Evolutionary conservation across 306 rosid genomes (phyloP).

Genomic region (Inga leiocalycina): DNA sequence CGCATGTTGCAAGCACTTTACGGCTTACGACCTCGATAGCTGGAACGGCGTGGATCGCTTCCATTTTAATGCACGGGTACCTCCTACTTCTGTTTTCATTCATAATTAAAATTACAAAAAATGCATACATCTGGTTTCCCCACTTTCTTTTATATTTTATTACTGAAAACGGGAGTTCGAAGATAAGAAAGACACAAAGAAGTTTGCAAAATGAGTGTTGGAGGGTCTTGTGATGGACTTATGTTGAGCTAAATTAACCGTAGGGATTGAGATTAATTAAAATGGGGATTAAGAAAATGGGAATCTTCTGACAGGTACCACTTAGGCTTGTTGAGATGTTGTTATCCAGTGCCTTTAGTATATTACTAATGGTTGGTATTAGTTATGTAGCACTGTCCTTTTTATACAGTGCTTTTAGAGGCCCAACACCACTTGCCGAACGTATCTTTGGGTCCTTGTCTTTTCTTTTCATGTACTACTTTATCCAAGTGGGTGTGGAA

Average conservation of each 20-base stretch:
- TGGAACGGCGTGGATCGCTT: constrained; percentile 93
- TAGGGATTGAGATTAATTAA: background rate
- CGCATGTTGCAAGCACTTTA: constrained; percentile 89
- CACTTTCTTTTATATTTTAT: no score
- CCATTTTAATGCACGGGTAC: constrained; percentile 88
- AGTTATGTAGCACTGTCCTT: background rate
- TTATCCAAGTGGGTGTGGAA: background rate
- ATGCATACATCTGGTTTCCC: background rate
- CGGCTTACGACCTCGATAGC: constrained; percentile 85
- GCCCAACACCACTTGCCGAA: constrained; percentile 6
- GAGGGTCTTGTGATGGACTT: background rate
- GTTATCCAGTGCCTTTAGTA: background rate
- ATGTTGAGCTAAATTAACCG: background rate
- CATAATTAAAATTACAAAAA: background rate
- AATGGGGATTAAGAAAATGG: background rate
- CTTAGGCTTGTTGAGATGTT: background rate
- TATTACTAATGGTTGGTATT: background rate
- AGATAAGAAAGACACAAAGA: background rate
- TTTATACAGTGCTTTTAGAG: background rate
- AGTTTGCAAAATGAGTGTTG: background rate
- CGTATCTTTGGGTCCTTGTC: constrained; percentile 27
- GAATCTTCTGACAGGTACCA: constrained; percentile 9
- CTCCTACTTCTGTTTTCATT: background rate
- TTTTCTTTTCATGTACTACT: background rate
- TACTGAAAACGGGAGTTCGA: background rate